Conservation (phyloP, 2,329 filamentous ascomycete genomes). For the Helotiales sp. region DNA sequence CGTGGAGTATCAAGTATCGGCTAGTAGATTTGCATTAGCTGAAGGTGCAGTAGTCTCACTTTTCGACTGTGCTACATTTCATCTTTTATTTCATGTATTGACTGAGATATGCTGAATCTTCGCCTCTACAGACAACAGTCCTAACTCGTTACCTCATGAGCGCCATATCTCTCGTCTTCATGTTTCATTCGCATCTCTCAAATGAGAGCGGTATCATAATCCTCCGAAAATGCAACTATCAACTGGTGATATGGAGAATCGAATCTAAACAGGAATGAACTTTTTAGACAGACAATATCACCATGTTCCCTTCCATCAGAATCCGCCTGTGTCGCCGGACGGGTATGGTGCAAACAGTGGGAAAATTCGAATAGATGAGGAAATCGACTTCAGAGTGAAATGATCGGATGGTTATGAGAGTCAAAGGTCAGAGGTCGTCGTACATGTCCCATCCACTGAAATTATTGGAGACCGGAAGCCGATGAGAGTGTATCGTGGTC, state of each 20-base stretch:
- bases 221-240: slow-evolving; percentile 26
- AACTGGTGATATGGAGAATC: slow-evolving; percentile 25
- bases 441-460: slow-evolving; percentile 69
- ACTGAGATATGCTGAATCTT: slow-evolving; percentile 6
- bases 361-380: slow-evolving; percentile 21
- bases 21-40: too few relatives aligned
- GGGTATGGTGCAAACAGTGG: slow-evolving; percentile 24
- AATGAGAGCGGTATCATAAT: slow-evolving; percentile 25
- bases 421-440: slow-evolving; percentile 51
- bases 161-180: slow-evolving; percentile 13
- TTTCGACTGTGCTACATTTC: background rate
- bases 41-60: background rate
- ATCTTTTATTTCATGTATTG: slow-evolving; percentile 6
- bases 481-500: slow-evolving; percentile 17
- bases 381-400: slow-evolving; percentile 27
- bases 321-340: slow-evolving; percentile 22
- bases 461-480: slow-evolving; percentile 31
- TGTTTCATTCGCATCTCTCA: slow-evolving; percentile 19
- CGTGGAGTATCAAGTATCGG: too few relatives aligned
- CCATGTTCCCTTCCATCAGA: slow-evolving; percentile 25
- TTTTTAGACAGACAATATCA: slow-evolving; percentile 34
- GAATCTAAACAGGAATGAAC: slow-evolving; percentile 32
- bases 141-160: slow-evolving; percentile 13
- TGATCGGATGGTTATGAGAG: background rate
- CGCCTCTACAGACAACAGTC: slow-evolving; percentile 21